These are phyloP conservation scores for Bolboschoenoplectus hybrid DNA, from an alignment of 202 grass and related monocot species.

Conservation along the genomic window DNA sequence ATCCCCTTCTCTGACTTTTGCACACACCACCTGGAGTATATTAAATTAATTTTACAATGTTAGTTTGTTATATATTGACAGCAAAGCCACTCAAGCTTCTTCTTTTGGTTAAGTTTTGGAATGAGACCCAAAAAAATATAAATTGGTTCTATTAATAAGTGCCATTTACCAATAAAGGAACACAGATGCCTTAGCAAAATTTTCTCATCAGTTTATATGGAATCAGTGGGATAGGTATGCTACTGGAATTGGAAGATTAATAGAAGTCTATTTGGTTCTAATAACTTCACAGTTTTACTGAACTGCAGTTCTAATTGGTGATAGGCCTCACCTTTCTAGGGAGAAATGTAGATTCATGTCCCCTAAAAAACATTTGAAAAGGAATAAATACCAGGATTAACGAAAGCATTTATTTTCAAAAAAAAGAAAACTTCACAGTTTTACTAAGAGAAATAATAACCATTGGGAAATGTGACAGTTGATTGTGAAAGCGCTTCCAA, in stretches of 20 bases:
- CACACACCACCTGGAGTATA: constrained; percentile 68
- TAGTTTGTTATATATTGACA: background rate
- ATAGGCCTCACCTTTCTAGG: too few relatives aligned
- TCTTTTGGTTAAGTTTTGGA: background rate
- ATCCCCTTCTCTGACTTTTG: constrained; percentile 85
- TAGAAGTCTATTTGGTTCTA: too few relatives aligned
- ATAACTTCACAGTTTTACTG: too few relatives aligned
- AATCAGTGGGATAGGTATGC: background rate
- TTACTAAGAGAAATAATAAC: constrained; percentile 38
- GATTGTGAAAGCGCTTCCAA: constrained; percentile 97
- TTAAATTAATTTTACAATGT: background rate
- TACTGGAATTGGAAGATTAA: background rate
- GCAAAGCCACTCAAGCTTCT: too few relatives aligned
- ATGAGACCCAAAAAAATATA: background rate
- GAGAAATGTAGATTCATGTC: too few relatives aligned
- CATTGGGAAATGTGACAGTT: constrained; percentile 69
- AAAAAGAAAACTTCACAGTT: background rate
- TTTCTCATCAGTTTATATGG: background rate
- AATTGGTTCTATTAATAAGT: too few relatives aligned
- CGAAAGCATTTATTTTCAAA: too few relatives aligned
- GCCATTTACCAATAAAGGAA: background rate
- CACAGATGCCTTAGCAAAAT: constrained; percentile 19
- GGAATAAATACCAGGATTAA: too few relatives aligned
- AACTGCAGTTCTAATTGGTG: too few relatives aligned
- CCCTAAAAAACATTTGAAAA: too few relatives aligned